A percentile compares a stretch with the other conserved stretches of the same genome.
Conservation (phyloP, 306 rosid genomes). For the Carpinus viminea region DNA sequence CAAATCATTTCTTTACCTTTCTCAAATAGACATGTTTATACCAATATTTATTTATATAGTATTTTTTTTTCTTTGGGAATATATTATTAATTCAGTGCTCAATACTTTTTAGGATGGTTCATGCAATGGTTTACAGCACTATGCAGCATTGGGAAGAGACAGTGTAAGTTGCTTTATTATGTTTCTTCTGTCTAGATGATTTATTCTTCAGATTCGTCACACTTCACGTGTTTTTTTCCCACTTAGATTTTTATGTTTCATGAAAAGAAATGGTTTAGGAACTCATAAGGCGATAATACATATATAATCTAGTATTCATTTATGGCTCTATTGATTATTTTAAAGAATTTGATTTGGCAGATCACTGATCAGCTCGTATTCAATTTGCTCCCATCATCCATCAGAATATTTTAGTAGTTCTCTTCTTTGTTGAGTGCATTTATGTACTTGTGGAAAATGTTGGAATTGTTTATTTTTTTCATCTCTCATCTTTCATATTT, state of each 20-base stretch:
- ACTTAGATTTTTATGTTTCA: neutral
- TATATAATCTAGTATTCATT: neutral
- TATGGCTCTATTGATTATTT: neutral
- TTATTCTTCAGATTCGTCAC: neutral
- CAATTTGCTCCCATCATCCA: neutral
- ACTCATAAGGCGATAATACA: neutral
- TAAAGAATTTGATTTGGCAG: neutral
- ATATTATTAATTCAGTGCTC: slow-evolving; percentile 24
- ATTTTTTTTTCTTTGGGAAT: neutral
- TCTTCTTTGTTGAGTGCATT: neutral
- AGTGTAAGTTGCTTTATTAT: slow-evolving; percentile 45
- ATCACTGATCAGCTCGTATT: neutral
- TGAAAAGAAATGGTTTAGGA: neutral
- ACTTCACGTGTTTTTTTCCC: neutral
- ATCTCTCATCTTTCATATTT: neutral
- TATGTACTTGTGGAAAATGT: neutral
- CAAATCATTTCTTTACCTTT: slow-evolving; percentile 5
- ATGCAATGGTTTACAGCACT: slow-evolving; percentile 92
- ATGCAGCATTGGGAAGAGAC: slow-evolving; percentile 88
- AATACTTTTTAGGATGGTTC: slow-evolving; percentile 74
- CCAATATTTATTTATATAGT: neutral
- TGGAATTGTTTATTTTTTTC: neutral
- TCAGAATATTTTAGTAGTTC: neutral
- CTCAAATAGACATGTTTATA: neutral
- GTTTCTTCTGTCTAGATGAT: neutral